Evolutionary conservation across 2,329 filamentous ascomycete species (phyloP), one percentile per base, ranked within the genome.

Genomic region (Claviceps sp.): DNA sequence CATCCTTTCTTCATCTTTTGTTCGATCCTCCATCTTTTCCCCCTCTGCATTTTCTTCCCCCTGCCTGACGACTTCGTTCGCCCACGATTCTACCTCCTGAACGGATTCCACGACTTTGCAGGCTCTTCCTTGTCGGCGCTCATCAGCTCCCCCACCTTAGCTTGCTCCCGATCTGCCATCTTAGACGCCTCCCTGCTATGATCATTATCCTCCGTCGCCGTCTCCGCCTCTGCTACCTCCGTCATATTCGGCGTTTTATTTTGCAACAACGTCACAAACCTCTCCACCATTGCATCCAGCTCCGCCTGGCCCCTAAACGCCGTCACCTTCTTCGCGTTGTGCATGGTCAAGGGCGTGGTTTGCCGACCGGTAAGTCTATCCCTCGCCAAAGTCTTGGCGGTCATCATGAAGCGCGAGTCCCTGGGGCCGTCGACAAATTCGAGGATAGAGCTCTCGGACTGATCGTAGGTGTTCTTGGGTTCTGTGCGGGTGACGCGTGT

Each of bases 331-430:
- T 76, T 73, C 46, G 91, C 76, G 70, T 97, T 97, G 63, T 78
- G 75, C 52, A 74, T 72, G 37, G 91, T 96, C 60, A 93, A 72
- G 37, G 86, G 77, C 58, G 81, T 85, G 61, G 86, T 71, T 2
- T 72, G 65, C 50, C 78, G 74, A 41, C 81, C 76, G 14, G 81
- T 66, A 47, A 67, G 62, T 52, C 74, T 69, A 62, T 82, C 77
- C 24, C 82, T 76, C 44, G 87, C 88, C 6, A 97, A 76, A 0
- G 88, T 84, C 60, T 85, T 86, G 26, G 93, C 93, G 2, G 90
- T 95, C 79, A 97, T 83, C 62, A 88, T 88, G 71, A 96, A 96
- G 37, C 90, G 86, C 74, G 95, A 87, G 69, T 98, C 93, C 66
- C 84, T 86, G 37, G 89, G 88, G 38, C 91, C 90, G 69, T 98